Base-by-base conservation (phyloP, 345 rosid genomes). In the Citrus hindsii region DNA sequence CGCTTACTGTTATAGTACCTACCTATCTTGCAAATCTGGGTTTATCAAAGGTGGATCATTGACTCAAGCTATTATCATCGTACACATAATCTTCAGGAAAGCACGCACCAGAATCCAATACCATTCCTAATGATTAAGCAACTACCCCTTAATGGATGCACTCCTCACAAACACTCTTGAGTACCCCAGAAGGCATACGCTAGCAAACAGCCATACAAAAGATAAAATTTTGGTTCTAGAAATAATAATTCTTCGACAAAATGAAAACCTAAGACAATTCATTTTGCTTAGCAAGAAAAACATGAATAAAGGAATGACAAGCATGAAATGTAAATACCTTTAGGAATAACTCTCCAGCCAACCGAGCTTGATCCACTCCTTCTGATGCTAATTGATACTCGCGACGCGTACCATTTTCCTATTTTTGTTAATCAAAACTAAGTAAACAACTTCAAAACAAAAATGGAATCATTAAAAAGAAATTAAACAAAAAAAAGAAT, bases 331-430 rank as follows among this genome's bases (percentile, higher is more conserved):
- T n/a, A 60, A 60, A 3, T 55, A 93, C 97, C 94, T 91, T 79
- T 28, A 86, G 92, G 85, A 96, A 92, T 7, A 77, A 85, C 56
- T 90, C 85, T 74, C 91, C 97, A 75, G 97, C 97, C 82, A 88
- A 76, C 51, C 78, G 86, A 46, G 98, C 99, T 83, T 94, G 99
- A 67, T 72, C 46, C 40, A 94, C 75, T 33, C 98, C 99, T 68
- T 92, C 97, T 25, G 88, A 55, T 0, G 97, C 95, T 64, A 96
- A 83, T 35, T 87, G 90, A 80, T 84, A 92, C 60, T 96, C 95
- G 3, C 86, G 48, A 60, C 78, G 91, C 42, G 81, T 79, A 0
- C 97, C 99, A 80, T 96, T 92, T 84, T 91, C 97, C 99, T 94
- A 84, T 24, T 62, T 75, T 46, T 33, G 12, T 62, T 48, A 63